Conservation (phyloP, 164 flowering plant species). For the Aristolochia fimbriata region DNA sequence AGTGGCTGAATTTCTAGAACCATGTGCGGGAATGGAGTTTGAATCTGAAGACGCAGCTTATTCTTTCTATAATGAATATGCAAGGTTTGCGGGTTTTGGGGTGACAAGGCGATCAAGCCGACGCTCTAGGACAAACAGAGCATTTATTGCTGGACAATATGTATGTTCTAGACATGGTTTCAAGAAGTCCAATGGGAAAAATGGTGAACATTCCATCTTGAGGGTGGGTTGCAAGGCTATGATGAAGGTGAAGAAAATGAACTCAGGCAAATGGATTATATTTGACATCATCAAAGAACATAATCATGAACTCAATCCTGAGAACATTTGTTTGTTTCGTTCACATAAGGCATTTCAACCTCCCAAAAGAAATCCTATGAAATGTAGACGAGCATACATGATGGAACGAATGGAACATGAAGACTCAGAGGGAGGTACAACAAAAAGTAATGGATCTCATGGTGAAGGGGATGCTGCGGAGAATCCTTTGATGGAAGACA, state of each 20-base stretch:
- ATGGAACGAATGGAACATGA: slow-evolving; percentile 1
- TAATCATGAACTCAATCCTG: slow-evolving; percentile 47
- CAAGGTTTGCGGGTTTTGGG: slow-evolving; percentile 41
- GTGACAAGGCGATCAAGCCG: slow-evolving; percentile 28
- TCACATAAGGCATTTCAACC: background rate
- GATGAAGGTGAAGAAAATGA: slow-evolving; percentile 47
- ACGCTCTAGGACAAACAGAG: slow-evolving; percentile 16
- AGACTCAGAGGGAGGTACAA: slow-evolving; percentile 20
- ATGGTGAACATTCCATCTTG: background rate
- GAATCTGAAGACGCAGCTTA: slow-evolving; percentile 40
- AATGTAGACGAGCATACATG: too few species aligned
- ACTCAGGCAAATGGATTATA: slow-evolving; percentile 54
- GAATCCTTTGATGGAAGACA: background rate
- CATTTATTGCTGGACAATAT: slow-evolving; percentile 6
- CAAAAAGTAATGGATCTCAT: too few species aligned
- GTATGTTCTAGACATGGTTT: slow-evolving; percentile 10
- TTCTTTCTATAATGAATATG: slow-evolving; percentile 37
- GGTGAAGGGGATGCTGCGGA: background rate
- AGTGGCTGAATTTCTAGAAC: slow-evolving; percentile 20
- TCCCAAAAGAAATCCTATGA: slow-evolving; percentile 7
- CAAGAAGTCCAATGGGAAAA: slow-evolving; percentile 3
- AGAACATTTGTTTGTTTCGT: slow-evolving; percentile 41
- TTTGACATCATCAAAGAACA: slow-evolving; percentile 68
- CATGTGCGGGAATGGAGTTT: slow-evolving; percentile 43
- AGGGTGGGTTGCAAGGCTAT: slow-evolving; percentile 53